Base-by-base conservation (phyloP, 2,329 filamentous ascomycete species). In the Colletotrichum neosansevieriae region DNA sequence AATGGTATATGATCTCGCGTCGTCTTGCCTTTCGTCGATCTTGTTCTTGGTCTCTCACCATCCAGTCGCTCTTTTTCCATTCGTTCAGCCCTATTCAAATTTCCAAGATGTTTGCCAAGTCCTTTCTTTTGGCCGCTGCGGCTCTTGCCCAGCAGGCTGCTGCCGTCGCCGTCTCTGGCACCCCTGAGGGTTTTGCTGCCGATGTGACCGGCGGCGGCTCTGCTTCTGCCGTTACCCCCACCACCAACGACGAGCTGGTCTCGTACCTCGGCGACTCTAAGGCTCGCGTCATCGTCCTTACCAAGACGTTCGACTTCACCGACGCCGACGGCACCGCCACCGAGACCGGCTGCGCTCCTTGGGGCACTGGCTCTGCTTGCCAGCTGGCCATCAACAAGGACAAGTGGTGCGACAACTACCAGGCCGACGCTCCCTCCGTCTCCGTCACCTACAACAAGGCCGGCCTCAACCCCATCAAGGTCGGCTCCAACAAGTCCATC, bases 311-410 rank as follows among this genome's bases (percentile, higher is more conserved):
- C 74, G 84, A 88, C 79, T 89, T 88, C 80, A 84, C 79, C 36
- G 82, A 81, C 42, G 82, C 81, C 11, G 87, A 89, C 75, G 88
- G 88, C 44, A 84, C 80, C 3, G 80, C 79, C 5, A 85, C 80
- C 32, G 82, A 76, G 45, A 83, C 80, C 15, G 88, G 88, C 21
- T 91, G 89, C 73, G 84, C 87, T 15, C 88, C 88, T 24, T 88
- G 83, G 78, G 87, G 85, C 42, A 70, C 69, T 44, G 82, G 75
- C 7, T 78, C 83, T 3, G 78, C 70, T 11, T 88, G 88, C 77
- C 88, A 91, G 80, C 72, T 84, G 49, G 85, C 88, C 72, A 89
- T 91, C 76, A 86, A 89, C 80, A 80, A 87, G 79, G 78, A 88
- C 74, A 74, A 81, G 34, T 70, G 69, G 69, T 90, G 88, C 77